Evolutionary conservation across 192 early-diverging fungal genomes (phyloP).

Genomic region (Linnemannia exigua): DNA sequence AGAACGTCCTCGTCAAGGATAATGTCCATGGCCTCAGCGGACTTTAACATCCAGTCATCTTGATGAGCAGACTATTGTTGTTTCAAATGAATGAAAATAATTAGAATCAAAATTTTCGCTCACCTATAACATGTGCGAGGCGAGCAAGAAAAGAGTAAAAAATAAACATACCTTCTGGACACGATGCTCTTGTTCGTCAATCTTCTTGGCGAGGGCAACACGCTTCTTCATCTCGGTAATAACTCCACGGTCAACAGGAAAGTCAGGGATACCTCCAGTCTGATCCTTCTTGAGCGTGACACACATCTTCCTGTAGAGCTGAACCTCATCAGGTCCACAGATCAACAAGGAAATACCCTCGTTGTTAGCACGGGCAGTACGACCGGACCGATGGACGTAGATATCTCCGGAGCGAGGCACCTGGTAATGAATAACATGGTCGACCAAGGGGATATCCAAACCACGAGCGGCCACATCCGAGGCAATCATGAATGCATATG

Average conservation of each 20-base stretch:
- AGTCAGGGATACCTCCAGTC: conserved; percentile 74
- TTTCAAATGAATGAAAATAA: neutral
- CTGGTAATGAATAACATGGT: conserved; percentile 97
- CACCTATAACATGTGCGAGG: too few species aligned
- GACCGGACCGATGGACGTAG: conserved; percentile 96
- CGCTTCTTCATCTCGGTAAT: conserved; percentile 80
- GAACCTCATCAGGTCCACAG: conserved; percentile 86
- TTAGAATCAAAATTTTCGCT: too few species aligned
- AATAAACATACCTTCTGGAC: conserved; percentile 69
- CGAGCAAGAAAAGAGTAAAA: neutral
- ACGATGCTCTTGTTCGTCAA: conserved; percentile 86
- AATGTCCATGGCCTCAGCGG: conserved; percentile 53
- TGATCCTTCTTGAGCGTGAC: conserved; percentile 81
- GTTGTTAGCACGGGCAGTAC: conserved; percentile 89
- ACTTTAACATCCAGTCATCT: conserved; percentile 49
- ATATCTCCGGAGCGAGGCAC: conserved; percentile 91
- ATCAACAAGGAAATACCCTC: conserved; percentile 90
- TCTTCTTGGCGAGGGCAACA: conserved; percentile 83
- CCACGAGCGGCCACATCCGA: conserved; percentile 97
- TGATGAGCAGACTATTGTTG: conserved; percentile 39
- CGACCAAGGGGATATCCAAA: conserved; percentile 92
- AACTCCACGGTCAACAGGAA: conserved; percentile 85
- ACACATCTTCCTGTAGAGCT: conserved; percentile 87
- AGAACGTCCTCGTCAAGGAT: conserved; percentile 45
- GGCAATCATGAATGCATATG: conserved; percentile 88